Evolutionary conservation across 2,329 filamentous ascomycete genomes (phyloP).

Genomic region (Cladosporium sp.): DNA sequence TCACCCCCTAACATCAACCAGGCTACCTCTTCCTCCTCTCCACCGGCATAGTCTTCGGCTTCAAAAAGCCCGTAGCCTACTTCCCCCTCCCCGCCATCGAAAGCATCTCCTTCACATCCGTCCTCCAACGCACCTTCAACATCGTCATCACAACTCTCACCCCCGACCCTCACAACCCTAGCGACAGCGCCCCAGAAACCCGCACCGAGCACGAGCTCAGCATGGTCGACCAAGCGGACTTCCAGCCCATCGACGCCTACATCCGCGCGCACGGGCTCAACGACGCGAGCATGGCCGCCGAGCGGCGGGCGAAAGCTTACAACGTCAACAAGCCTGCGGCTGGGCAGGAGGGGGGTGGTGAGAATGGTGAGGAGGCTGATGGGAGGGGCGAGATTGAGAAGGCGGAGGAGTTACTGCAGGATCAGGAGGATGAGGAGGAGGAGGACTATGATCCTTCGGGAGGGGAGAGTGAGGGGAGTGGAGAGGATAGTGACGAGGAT

Average conservation of each 20-base stretch:
- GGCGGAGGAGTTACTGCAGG: constrained; percentile 30
- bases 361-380: constrained; percentile 16
- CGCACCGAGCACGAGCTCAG: constrained; percentile 57
- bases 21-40: constrained; percentile 61
- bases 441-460: constrained; percentile 32
- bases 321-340: constrained; percentile 44
- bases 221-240: constrained; percentile 64
- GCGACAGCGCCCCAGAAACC: constrained; percentile 30
- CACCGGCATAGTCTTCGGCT: constrained; percentile 59
- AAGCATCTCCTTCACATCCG: constrained; percentile 59
- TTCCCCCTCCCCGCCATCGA: constrained; percentile 58
- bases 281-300: constrained; percentile 59
- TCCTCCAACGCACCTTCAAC: constrained; percentile 64
- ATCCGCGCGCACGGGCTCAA: constrained; percentile 58
- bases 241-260: constrained; percentile 58
- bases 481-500: constrained; percentile 27
- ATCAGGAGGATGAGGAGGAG: constrained; percentile 31
- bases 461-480: constrained; percentile 32
- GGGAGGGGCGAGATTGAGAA: constrained; percentile 27
- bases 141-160: constrained; percentile 48
- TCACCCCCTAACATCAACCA: constrained; percentile 24
- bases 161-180: not conserved
- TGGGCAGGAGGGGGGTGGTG: constrained; percentile 23
- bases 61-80: constrained; percentile 62
- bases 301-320: constrained; percentile 56